Evolutionary conservation across 257 asterid genomes (phyloP).

Genomic region (Nicotiana obtusifolia): DNA sequence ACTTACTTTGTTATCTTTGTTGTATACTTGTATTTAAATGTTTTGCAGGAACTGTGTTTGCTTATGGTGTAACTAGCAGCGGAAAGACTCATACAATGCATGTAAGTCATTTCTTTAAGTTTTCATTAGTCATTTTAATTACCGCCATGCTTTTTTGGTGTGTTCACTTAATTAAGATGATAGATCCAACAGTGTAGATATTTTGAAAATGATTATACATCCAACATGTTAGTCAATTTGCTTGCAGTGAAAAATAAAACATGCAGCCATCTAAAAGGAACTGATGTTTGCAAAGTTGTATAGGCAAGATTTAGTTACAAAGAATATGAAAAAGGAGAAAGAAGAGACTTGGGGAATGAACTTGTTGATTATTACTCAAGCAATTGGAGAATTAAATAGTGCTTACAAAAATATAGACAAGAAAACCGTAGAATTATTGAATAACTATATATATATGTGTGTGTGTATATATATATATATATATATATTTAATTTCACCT

Average conservation of each 20-base stretch:
- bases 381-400: neutral
- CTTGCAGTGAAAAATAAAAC: conserved; percentile 2
- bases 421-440: neutral
- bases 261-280: neutral
- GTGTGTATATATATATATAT: too few relatives aligned
- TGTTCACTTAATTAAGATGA: neutral
- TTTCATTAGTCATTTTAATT: neutral
- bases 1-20: neutral
- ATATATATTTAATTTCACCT: too few relatives aligned
- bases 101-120: conserved; percentile 33
- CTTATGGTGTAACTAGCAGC: conserved; percentile 87
- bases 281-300: neutral
- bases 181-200: neutral
- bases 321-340: conserved; percentile 2
- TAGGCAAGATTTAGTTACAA: neutral
- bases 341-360: neutral
- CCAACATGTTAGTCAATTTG: neutral
- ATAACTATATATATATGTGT: neutral
- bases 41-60: conserved; percentile 73
- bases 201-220: neutral
- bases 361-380: neutral
- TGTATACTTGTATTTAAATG: neutral
- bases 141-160: neutral
- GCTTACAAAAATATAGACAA: neutral
- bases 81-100: conserved; percentile 94